A percentile compares a stretch with the other conserved stretches of the same genome.
Evolutionary conservation across 345 rosid species (phyloP).

Genomic region (Clausena lansium): DNA sequence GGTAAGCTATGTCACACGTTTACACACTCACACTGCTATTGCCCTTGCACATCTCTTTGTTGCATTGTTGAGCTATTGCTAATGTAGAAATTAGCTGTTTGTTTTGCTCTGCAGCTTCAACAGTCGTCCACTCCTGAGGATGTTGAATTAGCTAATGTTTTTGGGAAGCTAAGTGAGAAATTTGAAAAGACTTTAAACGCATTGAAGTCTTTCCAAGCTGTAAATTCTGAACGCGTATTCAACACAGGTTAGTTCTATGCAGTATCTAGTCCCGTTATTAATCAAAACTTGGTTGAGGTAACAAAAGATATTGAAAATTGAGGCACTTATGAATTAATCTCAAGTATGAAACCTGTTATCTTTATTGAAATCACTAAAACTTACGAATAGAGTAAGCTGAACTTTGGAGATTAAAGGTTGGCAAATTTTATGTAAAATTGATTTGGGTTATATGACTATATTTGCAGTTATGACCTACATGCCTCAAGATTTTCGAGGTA

Average conservation of each 20-base stretch:
- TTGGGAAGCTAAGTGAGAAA: conserved; percentile 37
- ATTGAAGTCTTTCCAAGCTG: conserved; percentile 68
- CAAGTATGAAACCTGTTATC: neutral
- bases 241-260: conserved; percentile 58
- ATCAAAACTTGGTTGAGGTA: neutral
- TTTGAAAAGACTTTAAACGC: conserved; percentile 41
- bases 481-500: conserved; percentile 99
- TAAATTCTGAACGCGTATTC: conserved; percentile 79
- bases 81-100: neutral
- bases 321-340: neutral
- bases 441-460: conserved; percentile 3
- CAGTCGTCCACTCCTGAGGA: conserved; percentile 55
- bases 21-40: neutral
- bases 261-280: neutral
- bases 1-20: conserved; percentile 30
- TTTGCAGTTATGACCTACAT: conserved; percentile 94
- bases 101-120: conserved; percentile 52
- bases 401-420: neutral
- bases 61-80: neutral
- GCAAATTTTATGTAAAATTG: neutral
- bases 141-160: conserved; percentile 39
- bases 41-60: neutral
- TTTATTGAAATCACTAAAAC: neutral
- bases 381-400: neutral
- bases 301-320: neutral